A percentile compares a stretch with the other conserved stretches of the same genome.
Conservation (phyloP, 192 early-diverging fungal genomes). For the Gonapodya prolifera region DNA sequence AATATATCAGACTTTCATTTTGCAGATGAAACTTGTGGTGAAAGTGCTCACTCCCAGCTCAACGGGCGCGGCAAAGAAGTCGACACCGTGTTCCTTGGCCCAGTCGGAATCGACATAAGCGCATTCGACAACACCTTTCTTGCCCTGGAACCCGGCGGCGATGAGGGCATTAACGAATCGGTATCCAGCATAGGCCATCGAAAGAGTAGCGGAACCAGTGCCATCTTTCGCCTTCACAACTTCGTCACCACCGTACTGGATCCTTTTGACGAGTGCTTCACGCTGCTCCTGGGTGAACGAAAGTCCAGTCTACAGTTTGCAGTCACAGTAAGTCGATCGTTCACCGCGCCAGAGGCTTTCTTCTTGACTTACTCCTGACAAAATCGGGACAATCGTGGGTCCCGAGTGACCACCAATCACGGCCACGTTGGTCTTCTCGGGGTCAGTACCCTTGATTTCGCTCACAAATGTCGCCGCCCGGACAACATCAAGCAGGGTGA, state of each 20-base stretch:
- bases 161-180: constrained; percentile 42
- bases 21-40: not conserved
- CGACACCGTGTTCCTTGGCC: constrained; percentile 33
- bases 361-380: constrained; percentile 26
- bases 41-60: constrained; percentile 33
- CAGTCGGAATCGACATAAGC: constrained; percentile 36
- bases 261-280: constrained; percentile 41
- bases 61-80: constrained; percentile 47
- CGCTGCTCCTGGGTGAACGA: constrained; percentile 36
- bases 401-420: constrained; percentile 62
- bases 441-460: constrained; percentile 25
- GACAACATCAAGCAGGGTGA: constrained; percentile 48
- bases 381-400: constrained; percentile 47
- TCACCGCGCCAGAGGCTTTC: not conserved
- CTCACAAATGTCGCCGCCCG: constrained; percentile 47
- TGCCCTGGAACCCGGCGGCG: constrained; percentile 31
- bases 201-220: constrained; percentile 44
- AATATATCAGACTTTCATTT: too few species aligned
- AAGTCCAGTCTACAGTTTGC: constrained; percentile 1
- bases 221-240: constrained; percentile 58
- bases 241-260: constrained; percentile 57
- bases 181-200: constrained; percentile 50
- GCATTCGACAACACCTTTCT: constrained; percentile 44
- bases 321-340: not conserved
- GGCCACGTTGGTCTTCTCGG: constrained; percentile 25